Conservation (phyloP, 148 eudicot species). For the Salicornia ramosissima region DNA sequence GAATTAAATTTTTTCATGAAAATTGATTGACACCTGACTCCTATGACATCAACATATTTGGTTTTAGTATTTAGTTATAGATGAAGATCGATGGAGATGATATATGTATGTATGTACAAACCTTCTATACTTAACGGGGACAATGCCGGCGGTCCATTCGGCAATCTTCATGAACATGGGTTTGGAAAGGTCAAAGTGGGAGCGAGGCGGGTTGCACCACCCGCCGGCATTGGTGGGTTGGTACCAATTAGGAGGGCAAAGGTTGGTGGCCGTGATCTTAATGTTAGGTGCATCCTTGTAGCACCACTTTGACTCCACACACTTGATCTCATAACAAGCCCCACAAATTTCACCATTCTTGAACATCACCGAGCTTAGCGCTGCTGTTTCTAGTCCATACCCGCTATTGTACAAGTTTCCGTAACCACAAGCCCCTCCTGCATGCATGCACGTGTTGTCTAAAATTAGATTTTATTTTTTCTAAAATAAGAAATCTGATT, state of each 20-base stretch:
- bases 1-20: too few relatives aligned
- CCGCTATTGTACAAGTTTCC: constrained; percentile 31
- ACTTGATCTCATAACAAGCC: constrained; percentile 37
- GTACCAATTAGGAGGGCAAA: constrained; percentile 52
- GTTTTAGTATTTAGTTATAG: too few relatives aligned
- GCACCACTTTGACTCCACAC: constrained; percentile 37
- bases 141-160: constrained; percentile 38
- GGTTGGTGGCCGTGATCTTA: constrained; percentile 42
- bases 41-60: too few relatives aligned
- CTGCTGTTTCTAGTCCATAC: constrained; percentile 40
- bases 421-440: constrained; percentile 47
- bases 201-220: constrained; percentile 51
- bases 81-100: too few relatives aligned
- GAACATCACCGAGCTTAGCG: constrained; percentile 38
- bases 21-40: too few relatives aligned
- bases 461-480: too few relatives aligned
- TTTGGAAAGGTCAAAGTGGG: constrained; percentile 42
- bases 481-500: too few relatives aligned
- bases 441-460: too few relatives aligned
- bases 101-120: not conserved
- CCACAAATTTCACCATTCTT: constrained; percentile 44
- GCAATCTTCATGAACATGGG: constrained; percentile 43
- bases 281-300: constrained; percentile 17
- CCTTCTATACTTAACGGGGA: constrained; percentile 44
- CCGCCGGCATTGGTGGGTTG: constrained; percentile 32